Percentiles rank a stretch among this genome's conserved stretches.
Conservation (phyloP, 768 basidiomycete species). For the Russula sp. region DNA sequence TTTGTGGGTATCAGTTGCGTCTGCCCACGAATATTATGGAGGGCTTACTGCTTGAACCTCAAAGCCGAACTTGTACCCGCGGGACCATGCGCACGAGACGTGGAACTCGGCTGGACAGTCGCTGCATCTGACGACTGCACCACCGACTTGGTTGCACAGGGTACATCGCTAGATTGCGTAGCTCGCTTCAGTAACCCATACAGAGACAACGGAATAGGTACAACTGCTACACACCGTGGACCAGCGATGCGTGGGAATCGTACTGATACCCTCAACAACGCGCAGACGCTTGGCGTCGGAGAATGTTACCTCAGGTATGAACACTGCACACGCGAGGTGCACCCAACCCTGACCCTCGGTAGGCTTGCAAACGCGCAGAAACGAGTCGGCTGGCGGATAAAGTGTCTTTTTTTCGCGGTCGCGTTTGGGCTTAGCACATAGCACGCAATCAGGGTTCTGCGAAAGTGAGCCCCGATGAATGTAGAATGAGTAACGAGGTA, state of each 20-base stretch:
- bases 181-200: constrained; percentile 18
- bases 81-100: constrained; percentile 83
- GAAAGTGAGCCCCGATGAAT: constrained; percentile 5
- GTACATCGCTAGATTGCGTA: constrained; percentile 52
- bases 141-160: constrained; percentile 65
- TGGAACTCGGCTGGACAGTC: constrained; percentile 83
- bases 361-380: constrained; percentile 74
- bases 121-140: constrained; percentile 77
- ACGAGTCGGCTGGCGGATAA: constrained; percentile 52
- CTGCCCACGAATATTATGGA: constrained; percentile 1
- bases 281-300: constrained; percentile 68
- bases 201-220: not conserved
- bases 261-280: constrained; percentile 81
- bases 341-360: constrained; percentile 94
- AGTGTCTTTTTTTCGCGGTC: constrained; percentile 43
- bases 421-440: constrained; percentile 62
- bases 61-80: constrained; percentile 84
- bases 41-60: constrained; percentile 75
- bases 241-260: constrained; percentile 68
- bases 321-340: constrained; percentile 85
- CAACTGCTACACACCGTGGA: constrained; percentile 46
- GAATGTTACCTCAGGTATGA: constrained; percentile 78
- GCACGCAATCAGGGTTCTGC: constrained; percentile 77
- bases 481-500: not conserved
- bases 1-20: not conserved